phyloP scores from a whole-genome alignment of 495 filamentous ascomycete species.

The Neurospora sp. region DNA sequence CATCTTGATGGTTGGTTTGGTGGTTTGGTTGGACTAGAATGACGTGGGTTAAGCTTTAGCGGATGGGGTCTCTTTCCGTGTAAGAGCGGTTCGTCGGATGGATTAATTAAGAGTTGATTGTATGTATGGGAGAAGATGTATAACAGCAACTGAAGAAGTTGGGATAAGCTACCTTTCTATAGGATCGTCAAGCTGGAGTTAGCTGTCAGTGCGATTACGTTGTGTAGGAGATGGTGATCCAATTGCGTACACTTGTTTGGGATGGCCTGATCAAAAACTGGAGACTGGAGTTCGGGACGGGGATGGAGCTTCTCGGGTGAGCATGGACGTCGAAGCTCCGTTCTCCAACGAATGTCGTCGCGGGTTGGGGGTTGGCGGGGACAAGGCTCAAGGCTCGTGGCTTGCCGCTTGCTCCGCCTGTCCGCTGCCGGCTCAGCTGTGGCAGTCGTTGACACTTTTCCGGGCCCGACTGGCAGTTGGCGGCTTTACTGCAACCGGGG shows the following conservation, averaged over 20 bases:
- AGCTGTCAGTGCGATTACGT: not conserved
- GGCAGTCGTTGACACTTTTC: not conserved
- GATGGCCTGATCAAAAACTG: slow-evolving; percentile 7
- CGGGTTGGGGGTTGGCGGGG: not conserved
- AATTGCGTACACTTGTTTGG: slow-evolving; percentile 5
- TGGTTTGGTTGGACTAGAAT: not conserved
- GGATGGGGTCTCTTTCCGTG: not conserved
- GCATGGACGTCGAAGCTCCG: not conserved
- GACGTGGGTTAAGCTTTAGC: not conserved
- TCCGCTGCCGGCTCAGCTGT: not conserved
- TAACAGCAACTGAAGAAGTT: not conserved
- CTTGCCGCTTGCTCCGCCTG: not conserved
- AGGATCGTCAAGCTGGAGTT: not conserved
- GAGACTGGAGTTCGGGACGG: not conserved
- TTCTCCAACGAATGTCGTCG: not conserved
- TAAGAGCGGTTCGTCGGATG: not conserved
- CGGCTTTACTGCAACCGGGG: not conserved
- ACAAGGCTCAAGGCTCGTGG: not conserved
- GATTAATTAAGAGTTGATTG: not conserved
- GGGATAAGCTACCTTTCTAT: not conserved
- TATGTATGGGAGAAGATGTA: not conserved
- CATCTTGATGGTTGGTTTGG: slow-evolving; percentile 36
- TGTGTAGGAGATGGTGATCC: not conserved
- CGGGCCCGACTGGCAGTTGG: not conserved
- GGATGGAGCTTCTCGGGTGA: not conserved